phyloP scores from a whole-genome alignment of 352 stramenopile genomes.

The Phytophthora quininea region DNA sequence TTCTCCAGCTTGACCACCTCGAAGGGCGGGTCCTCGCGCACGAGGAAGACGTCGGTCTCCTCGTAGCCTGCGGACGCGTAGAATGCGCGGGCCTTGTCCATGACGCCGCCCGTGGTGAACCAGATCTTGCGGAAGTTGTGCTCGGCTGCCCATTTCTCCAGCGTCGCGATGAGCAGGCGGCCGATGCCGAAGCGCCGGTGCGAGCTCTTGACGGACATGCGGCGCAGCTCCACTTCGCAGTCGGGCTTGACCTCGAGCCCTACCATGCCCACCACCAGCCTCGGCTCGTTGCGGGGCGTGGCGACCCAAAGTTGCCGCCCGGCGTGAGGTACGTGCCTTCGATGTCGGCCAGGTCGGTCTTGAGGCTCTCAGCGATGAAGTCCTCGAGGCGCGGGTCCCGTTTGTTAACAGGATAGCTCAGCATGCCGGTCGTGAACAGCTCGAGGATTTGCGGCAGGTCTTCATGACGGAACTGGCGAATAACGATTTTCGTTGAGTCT shows the following conservation, averaged over 20 bases:
- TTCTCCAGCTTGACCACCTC: constrained; percentile 34
- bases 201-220: constrained; percentile 41
- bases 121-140: constrained; percentile 29
- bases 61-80: constrained; percentile 30
- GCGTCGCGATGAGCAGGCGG: constrained; percentile 24
- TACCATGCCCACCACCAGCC: constrained; percentile 36
- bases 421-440: constrained; percentile 33
- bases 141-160: constrained; percentile 38
- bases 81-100: constrained; percentile 23
- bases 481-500: constrained; percentile 19
- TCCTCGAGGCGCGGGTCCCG: constrained; percentile 18
- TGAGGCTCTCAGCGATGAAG: constrained; percentile 28
- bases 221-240: constrained; percentile 36
- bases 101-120: constrained; percentile 32
- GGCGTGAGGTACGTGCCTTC: constrained; percentile 35
- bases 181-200: constrained; percentile 42
- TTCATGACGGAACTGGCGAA: constrained; percentile 22
- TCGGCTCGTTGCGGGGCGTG: constrained; percentile 20
- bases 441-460: constrained; percentile 28
- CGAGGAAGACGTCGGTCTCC: constrained; percentile 13
- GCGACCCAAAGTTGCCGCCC: constrained; percentile 53
- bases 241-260: constrained; percentile 37
- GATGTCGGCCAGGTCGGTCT: constrained; percentile 38
- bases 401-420: constrained; percentile 19
- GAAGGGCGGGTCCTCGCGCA: constrained; percentile 24